Base-by-base conservation (phyloP, 352 stramenopile species). In the Phytophthora chlamydospora region DNA sequence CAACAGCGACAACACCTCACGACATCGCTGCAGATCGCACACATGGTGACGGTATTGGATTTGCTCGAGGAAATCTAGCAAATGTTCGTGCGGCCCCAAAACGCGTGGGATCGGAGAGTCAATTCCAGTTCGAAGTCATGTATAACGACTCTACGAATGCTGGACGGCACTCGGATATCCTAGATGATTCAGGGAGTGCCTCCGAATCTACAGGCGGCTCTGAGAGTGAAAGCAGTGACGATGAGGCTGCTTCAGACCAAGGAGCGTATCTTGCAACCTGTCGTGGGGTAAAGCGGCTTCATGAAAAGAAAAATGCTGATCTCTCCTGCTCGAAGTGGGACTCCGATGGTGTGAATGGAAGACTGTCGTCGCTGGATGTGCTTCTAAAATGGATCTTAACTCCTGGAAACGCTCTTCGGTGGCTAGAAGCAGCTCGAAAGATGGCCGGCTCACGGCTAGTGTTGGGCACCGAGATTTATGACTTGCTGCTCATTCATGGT, bases 321-420 rank as follows among this genome's bases (percentile, higher is more conserved):
- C 32, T 52, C n/a, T 17, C 4, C 3, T 40, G 11, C 16, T n/a
- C 38, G 12, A 58, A 44, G 51, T 65, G 57, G 57, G 32, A 65
- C 39, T 57, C 57, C 33, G 55, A 63, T 14, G 36, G 11, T 19
- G 19, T 43, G 11, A n/a, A 50, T n/a, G 55, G 36, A 31, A 33
- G 35, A 17, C 35, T 40, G 14, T 65, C 57, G 3, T 65, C 57
- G 12, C n/a, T 65, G 11, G 34, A 44, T 7, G 39, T 58, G 33
- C 31, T 65, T 8, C 31, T 65, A 32, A 39, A 52, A 16, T 65
- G 57, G 39, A 31, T 52, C 31, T 4, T 40, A 40, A 65, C 31
- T 38, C 32, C 57, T 7, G 57, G 57, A 9, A 65, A 65, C 46
- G 47, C 47, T 47, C 46, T 7, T 2, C 47, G 57, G 17, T 65